Percentiles rank a stretch among this genome's conserved stretches.
These are phyloP conservation scores for Umbelopsis vinacea DNA, from an alignment of 192 early-diverging fungal genomes.

Conservation along the genomic window DNA sequence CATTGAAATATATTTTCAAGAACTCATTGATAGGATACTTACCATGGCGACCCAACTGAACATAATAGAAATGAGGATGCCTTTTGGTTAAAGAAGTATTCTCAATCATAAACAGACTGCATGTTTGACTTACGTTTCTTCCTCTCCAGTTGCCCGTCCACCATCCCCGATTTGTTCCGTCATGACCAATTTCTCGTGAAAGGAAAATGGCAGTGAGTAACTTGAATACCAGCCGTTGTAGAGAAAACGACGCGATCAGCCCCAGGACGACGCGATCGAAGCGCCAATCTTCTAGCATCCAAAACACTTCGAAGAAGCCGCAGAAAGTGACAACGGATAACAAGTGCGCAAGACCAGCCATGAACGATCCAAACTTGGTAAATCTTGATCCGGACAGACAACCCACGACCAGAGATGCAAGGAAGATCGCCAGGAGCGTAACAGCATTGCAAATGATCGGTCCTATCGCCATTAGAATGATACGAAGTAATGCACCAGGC, in stretches of 20 bases:
- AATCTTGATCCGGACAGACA: slow-evolving; percentile 50
- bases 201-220: slow-evolving; percentile 61
- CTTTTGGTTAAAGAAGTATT: slow-evolving; percentile 42
- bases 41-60: slow-evolving; percentile 1
- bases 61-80: not conserved
- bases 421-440: slow-evolving; percentile 57
- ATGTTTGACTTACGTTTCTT: slow-evolving; percentile 58
- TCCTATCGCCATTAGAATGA: slow-evolving; percentile 54
- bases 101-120: slow-evolving; percentile 51
- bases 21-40: not conserved
- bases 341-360: slow-evolving; percentile 61
- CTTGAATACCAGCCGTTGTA: slow-evolving; percentile 65
- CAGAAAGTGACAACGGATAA: slow-evolving; percentile 55
- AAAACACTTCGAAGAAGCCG: slow-evolving; percentile 56
- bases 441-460: slow-evolving; percentile 61
- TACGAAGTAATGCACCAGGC: slow-evolving; percentile 47
- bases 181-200: slow-evolving; percentile 68
- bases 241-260: slow-evolving; percentile 55
- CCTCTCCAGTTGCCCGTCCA: slow-evolving; percentile 72
- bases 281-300: slow-evolving; percentile 60
- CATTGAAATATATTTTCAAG: too few relatives aligned
- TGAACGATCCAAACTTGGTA: slow-evolving; percentile 53
- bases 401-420: slow-evolving; percentile 55
- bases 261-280: slow-evolving; percentile 57
- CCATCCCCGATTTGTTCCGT: slow-evolving; percentile 72